Percentiles rank a stretch among this genome's conserved stretches.
Conservation (phyloP, 2,329 filamentous ascomycete genomes). For the Niveomyces coronatus region DNA sequence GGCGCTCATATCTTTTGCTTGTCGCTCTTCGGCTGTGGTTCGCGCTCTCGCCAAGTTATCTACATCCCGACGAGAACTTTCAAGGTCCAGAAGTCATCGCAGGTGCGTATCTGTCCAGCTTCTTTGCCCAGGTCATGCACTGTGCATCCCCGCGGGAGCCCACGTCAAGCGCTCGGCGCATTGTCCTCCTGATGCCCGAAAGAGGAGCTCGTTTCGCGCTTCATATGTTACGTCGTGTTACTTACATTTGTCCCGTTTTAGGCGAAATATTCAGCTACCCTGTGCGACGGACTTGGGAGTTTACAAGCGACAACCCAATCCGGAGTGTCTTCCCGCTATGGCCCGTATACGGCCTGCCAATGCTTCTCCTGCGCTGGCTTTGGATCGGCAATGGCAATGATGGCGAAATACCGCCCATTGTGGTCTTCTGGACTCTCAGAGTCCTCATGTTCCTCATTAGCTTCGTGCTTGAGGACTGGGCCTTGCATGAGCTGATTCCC, state of each 20-base stretch:
- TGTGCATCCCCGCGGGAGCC: too few relatives aligned
- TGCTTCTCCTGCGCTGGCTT: slow-evolving; percentile 86
- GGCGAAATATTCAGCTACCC: slow-evolving; percentile 91
- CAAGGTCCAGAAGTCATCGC: slow-evolving; percentile 96
- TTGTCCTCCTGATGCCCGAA: neutral
- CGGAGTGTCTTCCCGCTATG: slow-evolving; percentile 95
- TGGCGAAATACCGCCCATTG: slow-evolving; percentile 67
- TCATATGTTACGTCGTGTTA: too few relatives aligned
- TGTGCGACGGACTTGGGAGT: slow-evolving; percentile 89
- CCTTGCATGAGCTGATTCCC: slow-evolving; percentile 79
- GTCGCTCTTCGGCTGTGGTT: slow-evolving; percentile 86
- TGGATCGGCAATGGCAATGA: slow-evolving; percentile 76
- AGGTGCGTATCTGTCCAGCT: too few relatives aligned
- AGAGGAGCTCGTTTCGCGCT: too few relatives aligned
- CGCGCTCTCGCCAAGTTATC: slow-evolving; percentile 86
- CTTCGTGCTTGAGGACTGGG: slow-evolving; percentile 97
- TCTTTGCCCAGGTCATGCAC: too few relatives aligned
- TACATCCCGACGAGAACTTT: slow-evolving; percentile 98
- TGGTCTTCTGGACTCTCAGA: slow-evolving; percentile 82
- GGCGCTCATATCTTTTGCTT: slow-evolving; percentile 76
- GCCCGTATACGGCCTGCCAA: slow-evolving; percentile 88
- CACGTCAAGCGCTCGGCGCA: neutral
- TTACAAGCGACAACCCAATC: slow-evolving; percentile 77
- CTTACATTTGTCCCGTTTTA: slow-evolving; percentile 25
- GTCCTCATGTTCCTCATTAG: slow-evolving; percentile 89